Conservation (phyloP, 495 filamentous ascomycete species). For the Tricharina praecox region DNA sequence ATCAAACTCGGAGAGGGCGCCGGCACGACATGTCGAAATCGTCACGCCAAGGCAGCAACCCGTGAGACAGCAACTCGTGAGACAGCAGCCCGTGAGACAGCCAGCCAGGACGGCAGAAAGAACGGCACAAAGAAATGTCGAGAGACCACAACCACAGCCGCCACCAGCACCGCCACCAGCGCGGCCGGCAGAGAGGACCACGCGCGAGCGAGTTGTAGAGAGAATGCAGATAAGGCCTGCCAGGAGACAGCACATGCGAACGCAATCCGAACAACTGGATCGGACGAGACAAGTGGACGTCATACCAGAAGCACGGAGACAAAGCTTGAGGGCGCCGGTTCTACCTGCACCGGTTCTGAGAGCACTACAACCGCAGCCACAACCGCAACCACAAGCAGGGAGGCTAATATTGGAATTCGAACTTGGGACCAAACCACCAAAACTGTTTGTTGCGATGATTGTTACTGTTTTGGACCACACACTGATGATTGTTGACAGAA, state of each 20-base stretch:
- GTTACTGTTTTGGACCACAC: no score
- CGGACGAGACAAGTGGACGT: no score
- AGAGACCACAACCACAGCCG: background rate
- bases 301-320: background rate
- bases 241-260: no score
- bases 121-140: background rate
- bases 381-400: conserved; percentile 7
- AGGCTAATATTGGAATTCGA: conserved; percentile 17
- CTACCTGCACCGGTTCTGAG: background rate
- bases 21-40: background rate
- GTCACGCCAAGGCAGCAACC: no score
- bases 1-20: background rate
- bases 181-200: background rate
- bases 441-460: conserved; percentile 21
- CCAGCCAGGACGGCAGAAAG: background rate
- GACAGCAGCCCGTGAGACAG: background rate
- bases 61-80: no score
- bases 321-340: background rate
- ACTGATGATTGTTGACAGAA: conserved; percentile 28
- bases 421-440: conserved; percentile 19
- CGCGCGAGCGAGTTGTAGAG: no score
- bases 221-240: no score
- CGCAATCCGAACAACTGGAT: no score
- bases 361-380: conserved; percentile 3
- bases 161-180: no score